Base-by-base conservation (phyloP, 2,329 filamentous ascomycete species). In the Cladosporium oxysporum region DNA sequence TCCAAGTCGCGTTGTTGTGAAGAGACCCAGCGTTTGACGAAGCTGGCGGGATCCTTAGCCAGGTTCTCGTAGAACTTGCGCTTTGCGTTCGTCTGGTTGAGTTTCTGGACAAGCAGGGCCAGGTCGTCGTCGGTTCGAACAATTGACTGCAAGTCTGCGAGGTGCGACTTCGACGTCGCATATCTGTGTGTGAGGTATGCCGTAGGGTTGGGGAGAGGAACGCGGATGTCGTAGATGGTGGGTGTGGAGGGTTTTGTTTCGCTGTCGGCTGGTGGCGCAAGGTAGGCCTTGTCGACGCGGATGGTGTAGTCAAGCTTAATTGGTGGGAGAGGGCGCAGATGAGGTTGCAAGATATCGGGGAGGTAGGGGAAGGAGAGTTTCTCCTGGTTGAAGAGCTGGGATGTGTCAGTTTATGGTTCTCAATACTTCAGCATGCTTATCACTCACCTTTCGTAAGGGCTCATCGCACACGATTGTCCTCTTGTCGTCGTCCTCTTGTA, bases 401-500 rank as follows among this genome's bases (percentile, higher is more conserved):
- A 67, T 7, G 6, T 52, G 53, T 52, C 63, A 69, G 62, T 58
- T 21, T 3, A 31, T n/a, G 50, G 49, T 26, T 57, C 67, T 57
- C 53, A 21, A 62, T 35, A 44, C 33, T 58, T 49, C 35, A 50
- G 50, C 21, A 6, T 7, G 12, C 14, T 8, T 5, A 26, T 44
- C 41, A 77, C 86, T 75, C 80, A 96, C 92, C 78, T 87, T 87
- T 80, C 87, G 90, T 62, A 99, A 78, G 57, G 89, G 84, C 52
- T 93, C 90, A 75, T 99, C 94, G 75, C 95, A 98, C 47, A 91
- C 90, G 72, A 99, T 94, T 67, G 91, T 91, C 68, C 95, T 87
- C 82, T 95, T 95, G 76, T 99, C 95, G 67, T 98, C 94, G 70
- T 97, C 93, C 76, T 97, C 94, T 77, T 96, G 92, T 57, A 99